phyloP scores from a whole-genome alignment of 164 flowering plant species.

The Saururus chinensis region DNA sequence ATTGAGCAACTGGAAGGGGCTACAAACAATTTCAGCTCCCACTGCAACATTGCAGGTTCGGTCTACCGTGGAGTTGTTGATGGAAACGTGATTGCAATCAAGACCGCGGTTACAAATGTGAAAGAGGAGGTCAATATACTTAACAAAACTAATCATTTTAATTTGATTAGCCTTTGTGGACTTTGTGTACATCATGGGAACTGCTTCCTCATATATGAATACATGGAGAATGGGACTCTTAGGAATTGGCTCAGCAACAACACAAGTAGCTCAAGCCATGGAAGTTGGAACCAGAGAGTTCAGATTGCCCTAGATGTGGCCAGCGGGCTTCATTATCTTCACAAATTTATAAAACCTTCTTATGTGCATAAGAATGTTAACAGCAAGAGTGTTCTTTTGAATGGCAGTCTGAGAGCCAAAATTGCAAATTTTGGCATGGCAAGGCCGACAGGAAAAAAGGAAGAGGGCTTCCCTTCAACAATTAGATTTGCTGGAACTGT shows the following conservation, averaged over 20 bases:
- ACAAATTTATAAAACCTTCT: constrained; percentile 43
- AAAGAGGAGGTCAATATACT: constrained; percentile 43
- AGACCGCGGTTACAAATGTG: constrained; percentile 27
- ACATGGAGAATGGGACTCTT: constrained; percentile 47
- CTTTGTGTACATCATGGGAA: constrained; percentile 23
- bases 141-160: constrained; percentile 52
- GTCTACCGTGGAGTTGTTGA: constrained; percentile 38
- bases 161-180: constrained; percentile 48
- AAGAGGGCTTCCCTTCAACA: constrained; percentile 3
- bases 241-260: constrained; percentile 38
- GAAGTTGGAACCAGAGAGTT: constrained; percentile 37
- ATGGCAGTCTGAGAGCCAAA: constrained; percentile 41
- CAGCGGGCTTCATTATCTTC: constrained; percentile 57
- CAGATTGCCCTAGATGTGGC: constrained; percentile 64
- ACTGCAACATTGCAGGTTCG: constrained; percentile 30
- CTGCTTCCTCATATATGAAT: constrained; percentile 53
- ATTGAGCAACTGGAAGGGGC: constrained; percentile 36
- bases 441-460: constrained; percentile 17
- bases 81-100: constrained; percentile 33
- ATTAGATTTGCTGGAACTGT: constrained; percentile 23
- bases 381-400: constrained; percentile 46
- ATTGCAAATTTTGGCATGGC: constrained; percentile 51
- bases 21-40: constrained; percentile 38
- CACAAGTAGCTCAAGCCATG: constrained; percentile 2
- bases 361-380: constrained; percentile 46